Base-by-base conservation (phyloP, 345 rosid genomes). In the Salix suchowensis region DNA sequence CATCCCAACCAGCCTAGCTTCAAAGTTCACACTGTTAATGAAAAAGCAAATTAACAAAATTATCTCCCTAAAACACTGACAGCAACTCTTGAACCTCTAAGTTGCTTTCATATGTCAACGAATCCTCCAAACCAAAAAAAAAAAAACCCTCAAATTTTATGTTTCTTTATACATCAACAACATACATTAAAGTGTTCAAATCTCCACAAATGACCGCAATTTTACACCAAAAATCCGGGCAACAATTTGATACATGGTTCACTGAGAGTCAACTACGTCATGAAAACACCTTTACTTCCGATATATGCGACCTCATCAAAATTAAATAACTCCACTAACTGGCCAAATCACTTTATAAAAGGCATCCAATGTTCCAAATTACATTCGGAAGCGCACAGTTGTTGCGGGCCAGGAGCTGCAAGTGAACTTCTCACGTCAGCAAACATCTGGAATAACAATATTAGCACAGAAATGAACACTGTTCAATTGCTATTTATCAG, bases 311-410 rank as follows among this genome's bases (percentile, higher is more conserved):
- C 21, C 28, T 16, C 4, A 26, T 4, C 62, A 13, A 48, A 24
- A 10, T 50, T 19, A 37, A 15, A 46, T 30, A 68, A 48, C 40
- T 24, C 66, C 32, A 82, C 94, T 62, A 75, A 92, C 99, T 94
- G 90, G 99, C 66, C 98, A 85, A 65, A 89, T 84, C 67, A 96
- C 87, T 85, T 96, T 96, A 88, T 80, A 76, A 81, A 94, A 89
- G 76, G 92, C 95, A 86, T 96, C 99, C 54, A 96, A 52, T 0
- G 98, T 92, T 77, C 99, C 88, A 94, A 32, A 77, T 87, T 91
- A 81, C 99, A 94, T 82, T 94, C 98, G 9, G 98, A 91, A n/a
- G 95, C 90, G 70, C 99, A 96, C 72, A 96, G 80, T 65, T 96
- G 82, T 42, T 91, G 94, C 0, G 99, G 88, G 10, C 97, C 97